These are phyloP conservation scores for Filobasidium wieringae DNA, from an alignment of 768 basidiomycete genomes.

Conservation along the genomic window DNA sequence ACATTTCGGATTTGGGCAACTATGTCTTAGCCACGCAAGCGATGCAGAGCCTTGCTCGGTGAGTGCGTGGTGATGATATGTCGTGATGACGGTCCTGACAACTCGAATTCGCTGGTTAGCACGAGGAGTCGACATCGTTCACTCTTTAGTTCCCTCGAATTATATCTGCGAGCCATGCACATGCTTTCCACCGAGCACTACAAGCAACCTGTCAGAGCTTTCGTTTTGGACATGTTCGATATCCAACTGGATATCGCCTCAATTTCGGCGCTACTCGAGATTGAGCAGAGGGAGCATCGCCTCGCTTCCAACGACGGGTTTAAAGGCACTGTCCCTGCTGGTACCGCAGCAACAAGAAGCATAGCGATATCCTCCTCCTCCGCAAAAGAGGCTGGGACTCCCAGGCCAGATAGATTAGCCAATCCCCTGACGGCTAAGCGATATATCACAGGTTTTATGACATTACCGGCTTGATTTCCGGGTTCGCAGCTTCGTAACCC, in stretches of 20 bases:
- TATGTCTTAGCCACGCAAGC: conserved; percentile 92
- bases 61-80: conserved; percentile 22
- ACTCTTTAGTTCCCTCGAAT: conserved; percentile 63
- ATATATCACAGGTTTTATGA: no score
- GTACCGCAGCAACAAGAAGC: no score
- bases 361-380: no score
- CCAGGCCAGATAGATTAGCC: no score
- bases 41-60: conserved; percentile 79
- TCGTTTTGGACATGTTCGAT: conserved; percentile 85
- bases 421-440: no score
- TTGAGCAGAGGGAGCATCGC: neutral
- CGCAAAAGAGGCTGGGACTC: no score
- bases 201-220: conserved; percentile 80
- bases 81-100: neutral
- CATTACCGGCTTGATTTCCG: no score
- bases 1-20: conserved; percentile 86
- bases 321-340: no score
- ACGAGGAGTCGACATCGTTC: conserved; percentile 45
- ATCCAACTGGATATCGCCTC: conserved; percentile 59
- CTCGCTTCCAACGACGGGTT: no score
- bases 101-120: conserved; percentile 2
- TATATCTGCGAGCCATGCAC: conserved; percentile 75
- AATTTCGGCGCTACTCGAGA: conserved; percentile 39
- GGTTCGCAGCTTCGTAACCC: no score
- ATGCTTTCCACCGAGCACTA: conserved; percentile 81